Percentiles rank a stretch among this genome's conserved stretches.
These are phyloP conservation scores for Leccinum imitatum DNA, from an alignment of 768 basidiomycete species.

Conservation along the genomic window DNA sequence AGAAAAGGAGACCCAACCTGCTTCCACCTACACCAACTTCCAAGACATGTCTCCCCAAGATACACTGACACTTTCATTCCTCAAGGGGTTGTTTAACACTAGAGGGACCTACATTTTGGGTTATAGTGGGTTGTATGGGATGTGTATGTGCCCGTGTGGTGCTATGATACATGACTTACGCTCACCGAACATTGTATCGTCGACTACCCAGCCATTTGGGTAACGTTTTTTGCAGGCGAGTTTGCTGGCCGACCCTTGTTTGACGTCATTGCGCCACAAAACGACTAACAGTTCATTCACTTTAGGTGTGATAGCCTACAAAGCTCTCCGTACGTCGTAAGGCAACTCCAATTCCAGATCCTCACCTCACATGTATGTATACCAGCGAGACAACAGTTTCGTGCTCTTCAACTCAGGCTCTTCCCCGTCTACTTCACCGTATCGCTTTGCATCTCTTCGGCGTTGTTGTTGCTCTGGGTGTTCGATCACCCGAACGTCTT, in stretches of 20 bases:
- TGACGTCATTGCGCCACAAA: background rate
- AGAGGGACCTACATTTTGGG: constrained; percentile 45
- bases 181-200: background rate
- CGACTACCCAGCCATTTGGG: constrained; percentile 47
- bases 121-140: constrained; percentile 67
- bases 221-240: constrained; percentile 64
- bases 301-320: constrained; percentile 60
- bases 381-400: constrained; percentile 69
- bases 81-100: background rate
- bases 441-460: constrained; percentile 53
- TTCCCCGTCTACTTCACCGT: constrained; percentile 75
- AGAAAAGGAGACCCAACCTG: background rate
- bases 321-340: constrained; percentile 49
- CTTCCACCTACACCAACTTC: background rate
- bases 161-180: background rate
- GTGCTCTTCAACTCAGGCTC: constrained; percentile 67
- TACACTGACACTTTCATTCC: background rate
- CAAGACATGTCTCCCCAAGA: constrained; percentile 3
- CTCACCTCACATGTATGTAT: background rate
- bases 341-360: background rate
- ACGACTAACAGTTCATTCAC: background rate
- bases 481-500: constrained; percentile 56
- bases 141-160: constrained; percentile 49
- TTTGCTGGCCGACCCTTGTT: background rate
- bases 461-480: constrained; percentile 58